A percentile compares a stretch with the other conserved stretches of the same genome.
Conservation (phyloP, 2,329 filamentous ascomycete species). For the Botryotinia calthae region DNA sequence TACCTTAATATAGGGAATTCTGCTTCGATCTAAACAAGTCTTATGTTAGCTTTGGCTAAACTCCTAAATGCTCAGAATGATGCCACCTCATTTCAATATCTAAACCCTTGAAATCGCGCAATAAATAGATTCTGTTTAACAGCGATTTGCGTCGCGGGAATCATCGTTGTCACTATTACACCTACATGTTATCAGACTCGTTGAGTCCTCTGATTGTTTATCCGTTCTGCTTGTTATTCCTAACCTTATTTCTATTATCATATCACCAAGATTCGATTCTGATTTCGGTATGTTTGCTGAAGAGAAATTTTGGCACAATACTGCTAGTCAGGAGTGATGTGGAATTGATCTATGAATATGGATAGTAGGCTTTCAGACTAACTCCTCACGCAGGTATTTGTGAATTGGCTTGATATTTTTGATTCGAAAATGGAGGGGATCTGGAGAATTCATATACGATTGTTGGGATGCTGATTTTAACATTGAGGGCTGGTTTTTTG, state of each 20-base stretch:
- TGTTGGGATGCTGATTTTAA: too few species aligned
- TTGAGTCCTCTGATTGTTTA: background rate
- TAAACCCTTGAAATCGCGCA: too few species aligned
- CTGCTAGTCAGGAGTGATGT: background rate
- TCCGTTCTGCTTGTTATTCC: background rate
- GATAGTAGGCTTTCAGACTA: background rate
- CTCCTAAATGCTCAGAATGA: too few species aligned
- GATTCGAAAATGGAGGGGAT: background rate
- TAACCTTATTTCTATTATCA: background rate
- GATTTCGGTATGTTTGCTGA: background rate
- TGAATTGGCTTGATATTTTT: background rate
- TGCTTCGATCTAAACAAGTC: too few species aligned
- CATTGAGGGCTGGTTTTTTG: background rate
- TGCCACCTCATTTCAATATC: too few species aligned
- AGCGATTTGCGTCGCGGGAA: fast-evolving
- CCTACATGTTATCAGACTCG: background rate
- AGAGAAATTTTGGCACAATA: background rate
- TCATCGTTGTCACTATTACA: background rate
- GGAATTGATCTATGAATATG: fast-evolving
- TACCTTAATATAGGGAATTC: too few species aligned
- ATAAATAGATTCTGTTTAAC: too few species aligned
- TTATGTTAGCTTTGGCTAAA: too few species aligned
- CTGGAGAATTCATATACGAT: background rate
- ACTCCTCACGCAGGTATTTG: background rate
- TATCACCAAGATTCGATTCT: background rate